Evolutionary conservation across 148 eudicot species (phyloP), one percentile per base, ranked within the genome.

Genomic region (Heliosperma pusillum): DNA sequence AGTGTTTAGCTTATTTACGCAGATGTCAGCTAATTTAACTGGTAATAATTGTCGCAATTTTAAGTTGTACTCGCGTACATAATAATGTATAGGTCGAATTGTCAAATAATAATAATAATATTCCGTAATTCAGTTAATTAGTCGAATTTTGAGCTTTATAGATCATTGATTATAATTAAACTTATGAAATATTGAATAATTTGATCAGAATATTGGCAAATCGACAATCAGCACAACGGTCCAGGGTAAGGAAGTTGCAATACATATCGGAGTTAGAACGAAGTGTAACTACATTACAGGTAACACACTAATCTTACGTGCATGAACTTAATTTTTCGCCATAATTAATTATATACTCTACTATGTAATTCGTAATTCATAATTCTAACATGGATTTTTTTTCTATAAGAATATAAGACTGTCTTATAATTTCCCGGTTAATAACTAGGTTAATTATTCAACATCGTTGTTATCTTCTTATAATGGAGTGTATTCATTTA

Each of bases 261-360:
- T 95, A 95, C 87, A 90, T 95, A 76, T 95, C 97, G 36, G 99
- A 95, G 82, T 89, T 95, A 15, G 97, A 95, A 66, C 86, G 99
- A 36, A 92, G 89, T 73, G 96, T 94, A 44, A 86, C 97, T 58
- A 74, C 97, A 29, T 84, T 94, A 70, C 97, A 94, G 93, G 98
- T 91, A 81, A 1, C 6, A 22, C 0, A 36, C 55, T 50, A 50
- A 50, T 50, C 53, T 50, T 50, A 50, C 55, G 42, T 36, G 42
- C 42, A 50, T 50, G 15, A 50, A 50, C 19, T 50, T 15, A 50
- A 13, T 50, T 13, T 11, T 50, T 50, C 16, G 17, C 55, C 55
- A 50, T 50, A 50, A 50, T 50, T 50, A 50, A 16, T 50, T 4
- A 17, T 50, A 36, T n/a, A n/a, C 5, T 42, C 8, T 42, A 0